Evolutionary conservation across 2,329 filamentous ascomycete genomes (phyloP), one percentile per base, ranked within the genome.

Genomic region (Teratosphaeria pseudoeucalypti): DNA sequence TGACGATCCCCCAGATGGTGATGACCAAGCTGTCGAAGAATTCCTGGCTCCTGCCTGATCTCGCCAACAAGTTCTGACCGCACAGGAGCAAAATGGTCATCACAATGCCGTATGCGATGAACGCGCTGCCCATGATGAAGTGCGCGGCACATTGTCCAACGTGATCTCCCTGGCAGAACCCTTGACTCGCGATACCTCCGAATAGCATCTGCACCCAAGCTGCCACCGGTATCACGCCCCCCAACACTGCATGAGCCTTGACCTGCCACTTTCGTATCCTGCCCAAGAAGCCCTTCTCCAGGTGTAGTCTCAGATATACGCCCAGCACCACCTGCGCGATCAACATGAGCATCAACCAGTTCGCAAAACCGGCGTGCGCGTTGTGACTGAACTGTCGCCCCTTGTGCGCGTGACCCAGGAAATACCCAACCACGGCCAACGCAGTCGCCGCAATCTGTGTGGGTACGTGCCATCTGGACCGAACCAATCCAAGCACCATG

Each of bases 81-180:
- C 94, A 90, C 7, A 96, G 78, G 37, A 97, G 82, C 23, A 96
- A 77, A 23, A 97, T 87, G 2, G 89, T 92, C 65, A 99, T 81
- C 43, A 96, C 73, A 58, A 96, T 88, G 32, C 90, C 94, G 70
- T 99, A 99, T 34, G 83, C 94, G 66, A 99, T 92, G 72, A 99
- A 99, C 0, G 92, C 92, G 66, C 89, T 88, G 53, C 94, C 94
- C 94, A 99, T 99, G 74, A 97, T 99, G 75, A 97, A 99, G 74
- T 99, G 94, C 1, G 94, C 94, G 52, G 89, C 77, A 75, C 94
- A 99, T 74, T 99, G 94, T 34, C 92, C 92, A 1, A 91, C 74
- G 71, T 99, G 92, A 60, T 97, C 92, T 58, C 82, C 90, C 65
- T 90, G 88, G 74, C 94, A 99, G 78, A 96, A 97, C 26, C 94